Percentiles rank a stretch among this genome's conserved stretches.
Conservation (phyloP, 2,329 filamentous ascomycete species). For the Ophiognomonia clavigignenti-juglandacearum region DNA sequence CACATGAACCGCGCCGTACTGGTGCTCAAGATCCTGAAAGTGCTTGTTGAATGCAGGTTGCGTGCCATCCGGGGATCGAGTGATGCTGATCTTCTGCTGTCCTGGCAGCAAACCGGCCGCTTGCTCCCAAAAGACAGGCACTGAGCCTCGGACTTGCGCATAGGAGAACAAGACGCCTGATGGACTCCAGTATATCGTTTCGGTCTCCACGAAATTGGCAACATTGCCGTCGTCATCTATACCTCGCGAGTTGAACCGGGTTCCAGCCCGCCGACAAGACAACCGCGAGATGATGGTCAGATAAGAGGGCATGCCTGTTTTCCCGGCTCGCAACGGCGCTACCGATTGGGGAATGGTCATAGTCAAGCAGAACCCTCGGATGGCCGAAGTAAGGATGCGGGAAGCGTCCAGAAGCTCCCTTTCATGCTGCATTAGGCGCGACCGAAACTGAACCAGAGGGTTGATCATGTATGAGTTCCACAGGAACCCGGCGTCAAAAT, state of each 20-base stretch:
- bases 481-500: constrained; percentile 84
- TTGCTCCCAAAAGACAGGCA: constrained; percentile 98
- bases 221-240: constrained; percentile 98
- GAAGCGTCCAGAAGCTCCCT: constrained; percentile 78
- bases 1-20: constrained; percentile 87
- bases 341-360: constrained; percentile 75
- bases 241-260: constrained; percentile 92
- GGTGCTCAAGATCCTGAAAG: constrained; percentile 78
- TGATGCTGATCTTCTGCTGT: constrained; percentile 91
- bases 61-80: constrained; percentile 81
- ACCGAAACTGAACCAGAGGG: constrained; percentile 84
- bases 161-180: constrained; percentile 82
- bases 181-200: constrained; percentile 86
- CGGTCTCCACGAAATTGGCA: constrained; percentile 97
- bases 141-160: constrained; percentile 84
- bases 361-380: constrained; percentile 85
- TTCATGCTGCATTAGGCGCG: constrained; percentile 69
- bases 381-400: constrained; percentile 85
- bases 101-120: constrained; percentile 80
- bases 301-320: constrained; percentile 71
- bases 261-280: constrained; percentile 86
- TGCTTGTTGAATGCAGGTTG: constrained; percentile 95
- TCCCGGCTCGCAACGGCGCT: constrained; percentile 62
- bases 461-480: constrained; percentile 99
- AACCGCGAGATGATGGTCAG: constrained; percentile 88